These are phyloP conservation scores for Myrica gale DNA, from an alignment of 306 rosid species.

Conservation along the genomic window DNA sequence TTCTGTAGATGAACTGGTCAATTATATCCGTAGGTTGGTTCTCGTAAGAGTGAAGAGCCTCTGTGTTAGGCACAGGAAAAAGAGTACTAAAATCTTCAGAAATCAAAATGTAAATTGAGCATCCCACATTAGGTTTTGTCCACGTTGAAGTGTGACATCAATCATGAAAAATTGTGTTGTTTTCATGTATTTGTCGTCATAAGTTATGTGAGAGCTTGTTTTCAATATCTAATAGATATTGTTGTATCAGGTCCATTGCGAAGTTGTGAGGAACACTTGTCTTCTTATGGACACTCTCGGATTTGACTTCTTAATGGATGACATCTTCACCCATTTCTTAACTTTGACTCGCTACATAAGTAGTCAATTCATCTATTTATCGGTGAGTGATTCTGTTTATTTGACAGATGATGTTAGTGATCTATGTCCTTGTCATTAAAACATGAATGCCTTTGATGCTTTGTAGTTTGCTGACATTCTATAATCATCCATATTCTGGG, in stretches of 20 bases:
- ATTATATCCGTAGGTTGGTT: background rate
- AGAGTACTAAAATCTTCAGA: background rate
- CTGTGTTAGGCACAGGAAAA: background rate
- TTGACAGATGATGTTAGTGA: background rate
- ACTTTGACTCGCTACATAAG: slow-evolving; percentile 50
- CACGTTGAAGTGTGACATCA: background rate
- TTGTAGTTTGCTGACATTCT: slow-evolving; percentile 12
- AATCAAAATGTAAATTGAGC: background rate
- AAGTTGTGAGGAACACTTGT: slow-evolving; percentile 25
- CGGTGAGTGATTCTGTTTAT: slow-evolving; percentile 37
- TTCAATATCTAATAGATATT: slow-evolving; percentile 24
- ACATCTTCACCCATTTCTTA: slow-evolving; percentile 44
- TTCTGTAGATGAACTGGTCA: background rate
- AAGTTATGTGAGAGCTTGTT: background rate
- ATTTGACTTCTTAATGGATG: slow-evolving; percentile 47
- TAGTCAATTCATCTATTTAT: slow-evolving; percentile 45
- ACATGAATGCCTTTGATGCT: background rate
- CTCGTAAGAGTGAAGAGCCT: background rate
- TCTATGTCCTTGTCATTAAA: background rate
- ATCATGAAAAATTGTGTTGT: background rate
- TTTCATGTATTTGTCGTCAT: background rate
- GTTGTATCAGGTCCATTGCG: slow-evolving; percentile 42
- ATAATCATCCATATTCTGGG: slow-evolving; percentile 6
- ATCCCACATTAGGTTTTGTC: background rate
- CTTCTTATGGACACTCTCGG: slow-evolving; percentile 22